Evolutionary conservation across 768 basidiomycete species (phyloP).

Genomic region (Exsudoporus frostii): DNA sequence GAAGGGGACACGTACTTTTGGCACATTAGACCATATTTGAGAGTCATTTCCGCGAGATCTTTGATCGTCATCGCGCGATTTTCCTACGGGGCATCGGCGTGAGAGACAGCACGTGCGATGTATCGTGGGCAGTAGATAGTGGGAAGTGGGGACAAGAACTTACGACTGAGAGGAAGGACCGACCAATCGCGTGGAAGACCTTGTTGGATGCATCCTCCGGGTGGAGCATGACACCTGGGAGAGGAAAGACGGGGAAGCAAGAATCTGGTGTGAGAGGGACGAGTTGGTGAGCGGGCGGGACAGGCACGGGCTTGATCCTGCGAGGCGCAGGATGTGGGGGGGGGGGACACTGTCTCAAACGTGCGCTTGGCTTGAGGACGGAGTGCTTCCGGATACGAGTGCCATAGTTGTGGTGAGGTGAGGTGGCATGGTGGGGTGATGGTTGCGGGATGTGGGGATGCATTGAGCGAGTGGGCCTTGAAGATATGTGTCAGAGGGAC

Average conservation of each 20-base stretch:
- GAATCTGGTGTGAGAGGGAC: constrained; percentile 15
- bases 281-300: constrained; percentile 21
- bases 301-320: constrained; percentile 32
- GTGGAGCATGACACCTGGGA: constrained; percentile 63
- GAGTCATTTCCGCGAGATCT: constrained; percentile 72
- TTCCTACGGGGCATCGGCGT: constrained; percentile 40
- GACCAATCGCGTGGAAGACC: constrained; percentile 70
- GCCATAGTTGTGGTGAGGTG: constrained; percentile 43
- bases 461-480: constrained; percentile 14
- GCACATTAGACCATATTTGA: constrained; percentile 62
- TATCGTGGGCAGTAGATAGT: constrained; percentile 15
- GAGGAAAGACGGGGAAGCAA: constrained; percentile 49
- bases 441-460: constrained; percentile 11
- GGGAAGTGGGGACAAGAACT: constrained; percentile 26
- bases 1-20: constrained; percentile 57
- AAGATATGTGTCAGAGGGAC: constrained; percentile 16
- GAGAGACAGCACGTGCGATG: constrained; percentile 17
- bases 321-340: constrained; percentile 33
- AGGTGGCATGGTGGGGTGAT: constrained; percentile 4
- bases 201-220: constrained; percentile 71
- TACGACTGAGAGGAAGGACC: constrained; percentile 72
- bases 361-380: constrained; percentile 49
- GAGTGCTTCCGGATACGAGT: constrained; percentile 54
- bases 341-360: constrained; percentile 46
- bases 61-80: constrained; percentile 87